Percentiles rank a stretch among this genome's conserved stretches.
phyloP scores from a whole-genome alignment of 192 early-diverging fungal genomes.

The Globomyces pollinis-pini region DNA sequence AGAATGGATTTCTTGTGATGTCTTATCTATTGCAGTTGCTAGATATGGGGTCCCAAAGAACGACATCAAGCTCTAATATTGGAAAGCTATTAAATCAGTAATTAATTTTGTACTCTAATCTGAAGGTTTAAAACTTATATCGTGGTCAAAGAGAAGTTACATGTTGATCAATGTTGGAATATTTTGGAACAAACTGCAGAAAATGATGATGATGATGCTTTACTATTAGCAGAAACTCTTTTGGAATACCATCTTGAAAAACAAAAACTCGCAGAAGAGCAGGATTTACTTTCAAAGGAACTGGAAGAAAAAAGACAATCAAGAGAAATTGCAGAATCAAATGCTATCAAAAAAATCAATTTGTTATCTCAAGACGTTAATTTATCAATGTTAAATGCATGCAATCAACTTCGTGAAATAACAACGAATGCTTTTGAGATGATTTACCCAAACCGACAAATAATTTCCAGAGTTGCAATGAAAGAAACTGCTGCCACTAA shows the following conservation, averaged over 20 bases:
- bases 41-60: not conserved
- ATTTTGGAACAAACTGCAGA: not conserved
- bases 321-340: not conserved
- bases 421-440: conserved; percentile 13
- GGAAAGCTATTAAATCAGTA: too few relatives aligned
- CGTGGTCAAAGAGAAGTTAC: not conserved
- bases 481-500: conserved; percentile 13
- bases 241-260: not conserved
- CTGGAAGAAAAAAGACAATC: not conserved
- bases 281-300: not conserved
- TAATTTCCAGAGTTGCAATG: conserved; percentile 19
- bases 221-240: not conserved
- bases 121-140: not conserved
- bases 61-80: too few relatives aligned
- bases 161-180: not conserved
- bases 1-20: not conserved
- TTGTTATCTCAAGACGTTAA: not conserved
- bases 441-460: conserved; percentile 19
- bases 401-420: conserved; percentile 13
- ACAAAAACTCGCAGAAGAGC: not conserved
- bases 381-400: not conserved
- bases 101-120: too few relatives aligned
- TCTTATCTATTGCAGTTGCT: not conserved
- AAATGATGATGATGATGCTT: not conserved
- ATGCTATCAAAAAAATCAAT: not conserved